Conservation (phyloP, 2,329 filamentous ascomycete genomes). For the Penicillium sp. region DNA sequence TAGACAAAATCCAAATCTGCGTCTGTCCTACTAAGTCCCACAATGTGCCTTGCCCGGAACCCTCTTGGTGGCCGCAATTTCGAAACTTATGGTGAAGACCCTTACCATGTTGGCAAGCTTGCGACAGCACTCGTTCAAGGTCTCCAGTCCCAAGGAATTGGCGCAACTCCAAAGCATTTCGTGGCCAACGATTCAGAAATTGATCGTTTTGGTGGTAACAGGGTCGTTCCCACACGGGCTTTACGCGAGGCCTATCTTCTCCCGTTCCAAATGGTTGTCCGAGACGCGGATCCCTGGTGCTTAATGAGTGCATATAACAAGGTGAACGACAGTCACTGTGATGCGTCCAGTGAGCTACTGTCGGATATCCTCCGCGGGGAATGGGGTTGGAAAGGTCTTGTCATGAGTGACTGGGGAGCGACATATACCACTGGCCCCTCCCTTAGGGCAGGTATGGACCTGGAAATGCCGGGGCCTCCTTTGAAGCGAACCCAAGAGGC, state of each 20-base stretch:
- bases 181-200: slow-evolving; percentile 7
- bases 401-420: neutral
- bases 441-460: neutral
- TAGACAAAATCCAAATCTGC: slow-evolving; percentile 10
- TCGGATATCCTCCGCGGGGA: neutral
- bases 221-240: neutral
- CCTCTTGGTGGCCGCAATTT: slow-evolving; percentile 10
- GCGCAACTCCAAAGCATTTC: slow-evolving; percentile 10
- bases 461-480: neutral
- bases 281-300: slow-evolving; percentile 7
- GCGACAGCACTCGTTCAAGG: neutral
- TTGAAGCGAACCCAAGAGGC: neutral
- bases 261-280: slow-evolving; percentile 8
- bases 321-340: slow-evolving; percentile 6
- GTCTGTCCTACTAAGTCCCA: slow-evolving; percentile 1
- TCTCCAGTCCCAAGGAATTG: slow-evolving; percentile 4
- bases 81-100: slow-evolving; percentile 10
- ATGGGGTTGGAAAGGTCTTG: neutral
- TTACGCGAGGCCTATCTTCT: slow-evolving; percentile 6
- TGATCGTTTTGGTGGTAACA: neutral
- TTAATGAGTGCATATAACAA: slow-evolving; percentile 11
- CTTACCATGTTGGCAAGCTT: neutral
- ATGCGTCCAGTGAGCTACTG: neutral
- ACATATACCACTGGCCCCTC: neutral
- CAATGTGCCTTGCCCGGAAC: slow-evolving; percentile 8